These are phyloP conservation scores for Colletotrichum sp. DNA, from an alignment of 2,329 filamentous ascomycete genomes.

Conservation along the genomic window DNA sequence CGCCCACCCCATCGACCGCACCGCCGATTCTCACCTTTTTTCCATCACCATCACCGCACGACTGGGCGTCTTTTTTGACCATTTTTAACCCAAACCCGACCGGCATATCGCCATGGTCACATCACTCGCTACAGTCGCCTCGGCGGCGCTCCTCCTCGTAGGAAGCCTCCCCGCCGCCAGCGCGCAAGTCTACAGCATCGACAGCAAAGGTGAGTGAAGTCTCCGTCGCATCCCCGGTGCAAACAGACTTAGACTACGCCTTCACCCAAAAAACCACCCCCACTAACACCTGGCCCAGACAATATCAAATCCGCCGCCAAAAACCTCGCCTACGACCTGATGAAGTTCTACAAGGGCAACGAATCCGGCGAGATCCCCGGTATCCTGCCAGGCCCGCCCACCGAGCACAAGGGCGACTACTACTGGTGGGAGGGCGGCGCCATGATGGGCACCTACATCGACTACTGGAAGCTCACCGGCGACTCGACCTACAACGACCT, in stretches of 20 bases:
- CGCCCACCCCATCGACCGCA: not conserved
- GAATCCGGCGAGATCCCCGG: conserved; percentile 57
- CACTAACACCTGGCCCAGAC: conserved; percentile 31
- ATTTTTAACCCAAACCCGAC: not conserved
- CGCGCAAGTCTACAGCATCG: conserved; percentile 34
- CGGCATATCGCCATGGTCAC: conserved; percentile 18
- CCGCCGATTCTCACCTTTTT: not conserved
- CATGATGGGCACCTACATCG: conserved; percentile 71
- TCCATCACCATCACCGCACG: not conserved
- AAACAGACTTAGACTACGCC: not conserved
- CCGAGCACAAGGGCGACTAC: conserved; percentile 54
- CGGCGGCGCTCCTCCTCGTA: conserved; percentile 13
- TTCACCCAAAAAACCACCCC: not conserved
- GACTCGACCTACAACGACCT: conserved; percentile 67
- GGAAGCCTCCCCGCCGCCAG: conserved; percentile 17
- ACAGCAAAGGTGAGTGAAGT: conserved; percentile 30
- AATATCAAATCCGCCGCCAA: conserved; percentile 52
- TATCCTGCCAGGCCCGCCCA: conserved; percentile 61
- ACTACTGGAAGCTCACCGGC: conserved; percentile 74
- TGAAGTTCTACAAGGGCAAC: conserved; percentile 57
- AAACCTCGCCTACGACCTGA: conserved; percentile 54
- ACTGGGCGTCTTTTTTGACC: not conserved
- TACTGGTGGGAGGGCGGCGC: conserved; percentile 80
- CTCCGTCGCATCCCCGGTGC: not conserved
- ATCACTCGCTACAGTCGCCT: conserved; percentile 11